Evolutionary conservation across 2,329 filamentous ascomycete genomes (phyloP).

Genomic region (Ceratocystis papillata): DNA sequence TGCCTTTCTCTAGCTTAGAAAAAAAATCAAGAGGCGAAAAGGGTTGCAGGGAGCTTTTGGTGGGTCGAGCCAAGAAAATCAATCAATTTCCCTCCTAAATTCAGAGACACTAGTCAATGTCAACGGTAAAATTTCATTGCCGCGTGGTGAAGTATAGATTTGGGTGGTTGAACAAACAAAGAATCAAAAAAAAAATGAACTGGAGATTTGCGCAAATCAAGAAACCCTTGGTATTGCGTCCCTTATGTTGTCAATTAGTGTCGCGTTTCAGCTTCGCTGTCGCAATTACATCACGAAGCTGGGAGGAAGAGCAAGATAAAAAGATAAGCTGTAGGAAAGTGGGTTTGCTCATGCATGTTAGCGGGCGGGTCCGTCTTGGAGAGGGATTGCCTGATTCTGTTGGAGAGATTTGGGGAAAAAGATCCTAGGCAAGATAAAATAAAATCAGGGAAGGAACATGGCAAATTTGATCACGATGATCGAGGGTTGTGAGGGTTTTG

Average conservation of each 20-base stretch:
- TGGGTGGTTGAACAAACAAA: too few species aligned
- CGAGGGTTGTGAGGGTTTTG: too few species aligned
- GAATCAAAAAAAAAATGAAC: neutral
- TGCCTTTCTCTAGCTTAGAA: neutral
- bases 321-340: constrained; percentile 10
- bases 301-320: neutral
- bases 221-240: too few species aligned
- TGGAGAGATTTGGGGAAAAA: too few species aligned
- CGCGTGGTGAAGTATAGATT: too few species aligned
- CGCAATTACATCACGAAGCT: constrained; percentile 8
- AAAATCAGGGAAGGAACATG: too few species aligned
- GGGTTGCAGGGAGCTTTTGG: neutral
- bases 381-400: neutral
- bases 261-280: neutral
- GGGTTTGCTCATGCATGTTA: neutral
- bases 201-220: neutral
- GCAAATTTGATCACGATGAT: too few species aligned
- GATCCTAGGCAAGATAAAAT: too few species aligned
- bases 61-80: constrained; percentile 8
- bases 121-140: neutral
- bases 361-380: neutral
- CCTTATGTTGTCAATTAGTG: neutral
- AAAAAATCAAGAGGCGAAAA: neutral
- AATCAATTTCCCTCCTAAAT: neutral
- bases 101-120: neutral